Conservation (phyloP, 1,284 basidiomycete genomes). For the Kwoniella shivajii region DNA sequence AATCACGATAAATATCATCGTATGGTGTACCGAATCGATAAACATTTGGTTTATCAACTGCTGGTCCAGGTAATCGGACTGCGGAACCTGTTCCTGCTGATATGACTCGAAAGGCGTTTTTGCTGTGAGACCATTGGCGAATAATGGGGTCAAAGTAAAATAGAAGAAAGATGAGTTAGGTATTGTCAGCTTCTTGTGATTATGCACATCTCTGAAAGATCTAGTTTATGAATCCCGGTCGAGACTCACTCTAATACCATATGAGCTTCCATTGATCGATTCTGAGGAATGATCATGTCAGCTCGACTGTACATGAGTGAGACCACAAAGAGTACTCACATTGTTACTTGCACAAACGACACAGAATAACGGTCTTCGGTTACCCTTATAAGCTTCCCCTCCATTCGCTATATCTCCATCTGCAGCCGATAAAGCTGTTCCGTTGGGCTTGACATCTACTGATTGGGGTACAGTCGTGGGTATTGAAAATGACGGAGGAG, state of each 20-base stretch:
- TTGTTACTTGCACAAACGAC: conserved; percentile 98
- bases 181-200: not conserved
- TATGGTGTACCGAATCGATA: conserved; percentile 99
- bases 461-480: not conserved
- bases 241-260: conserved; percentile 76
- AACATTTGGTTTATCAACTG: conserved; percentile 97
- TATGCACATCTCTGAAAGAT: not conserved
- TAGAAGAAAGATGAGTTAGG: conserved; percentile 1
- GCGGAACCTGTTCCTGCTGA: conserved; percentile 97
- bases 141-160: not conserved
- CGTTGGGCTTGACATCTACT: conserved; percentile 15
- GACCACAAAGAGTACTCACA: conserved; percentile 57
- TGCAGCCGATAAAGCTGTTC: not conserved
- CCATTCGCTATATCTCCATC: conserved; percentile 8
- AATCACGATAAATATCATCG: conserved; percentile 90
- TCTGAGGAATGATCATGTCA: conserved; percentile 59
- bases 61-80: conserved; percentile 91
- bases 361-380: conserved; percentile 77
- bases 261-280: conserved; percentile 99
- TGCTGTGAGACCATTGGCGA: conserved; percentile 41
- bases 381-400: conserved; percentile 15
- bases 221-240: too few species aligned
- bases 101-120: conserved; percentile 86
- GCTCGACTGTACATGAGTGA: not conserved
- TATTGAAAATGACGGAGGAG: not conserved